Base-by-base conservation (phyloP, 2,329 filamentous ascomycete genomes). In the Fusarium phyllophilum region DNA sequence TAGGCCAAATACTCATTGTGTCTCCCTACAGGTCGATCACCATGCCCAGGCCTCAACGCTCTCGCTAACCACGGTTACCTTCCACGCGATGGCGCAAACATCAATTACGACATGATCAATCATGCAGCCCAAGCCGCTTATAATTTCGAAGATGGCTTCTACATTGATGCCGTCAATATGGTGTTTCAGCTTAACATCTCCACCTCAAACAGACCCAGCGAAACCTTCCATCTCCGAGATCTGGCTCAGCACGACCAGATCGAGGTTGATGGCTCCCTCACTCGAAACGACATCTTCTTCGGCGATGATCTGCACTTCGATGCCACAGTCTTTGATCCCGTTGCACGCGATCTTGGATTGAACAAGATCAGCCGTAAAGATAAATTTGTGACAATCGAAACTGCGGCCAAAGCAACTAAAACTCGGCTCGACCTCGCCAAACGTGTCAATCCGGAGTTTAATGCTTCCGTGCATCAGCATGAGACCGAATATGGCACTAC, bases 1-100 rank as follows among this genome's bases (percentile, higher is more conserved):
- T 24, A 4, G 0, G 5, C 31, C 8, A 39, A 41, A 31, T 18
- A 8, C 24, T 55, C 0, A 8, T 6, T 8, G 11, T 8, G 20
- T n/a, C 34, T 55, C 3, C 6, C 6, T 18, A 11, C 15, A 55
- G 51, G 51, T 41, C 24, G 51, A 1, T 55, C 51, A 4, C 51
- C 34, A 2, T 55, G 51, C 24, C 51, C 51, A 18, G 51, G 51
- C 11, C 34, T 55, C 11, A 55, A 55, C 11, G 51, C 51, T 41
- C 51, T 55, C 24, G 51, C 51, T 11, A 55, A 55, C 51, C 51
- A 55, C 34, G 51, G 51, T 18, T 55, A 55, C 34, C 51, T 55
- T 41, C 51, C 51, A n/a, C 51, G 51, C 8, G 34, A 55, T 18
- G 51, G 51, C 14, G 11, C 51, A 41, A 55, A 55, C 51, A n/a